Evolutionary conservation across 345 rosid genomes (phyloP).

Genomic region (Salix udensis): DNA sequence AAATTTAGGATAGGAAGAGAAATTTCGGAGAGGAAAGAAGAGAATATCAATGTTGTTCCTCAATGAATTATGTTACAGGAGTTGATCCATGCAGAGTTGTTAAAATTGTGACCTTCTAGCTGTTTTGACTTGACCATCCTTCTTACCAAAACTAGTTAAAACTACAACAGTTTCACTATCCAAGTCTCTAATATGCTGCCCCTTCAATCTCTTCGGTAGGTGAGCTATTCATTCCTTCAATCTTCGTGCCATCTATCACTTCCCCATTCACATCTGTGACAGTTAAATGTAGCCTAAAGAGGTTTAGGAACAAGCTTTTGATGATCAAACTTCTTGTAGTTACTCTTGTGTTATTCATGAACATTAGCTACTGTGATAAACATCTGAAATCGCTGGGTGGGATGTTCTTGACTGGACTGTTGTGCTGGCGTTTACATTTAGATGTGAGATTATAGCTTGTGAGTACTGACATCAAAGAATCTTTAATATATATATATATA

Average conservation of each 20-base stretch:
- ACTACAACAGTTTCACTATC: background rate
- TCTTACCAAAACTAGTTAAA: background rate
- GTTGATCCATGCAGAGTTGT: background rate
- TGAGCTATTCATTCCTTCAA: background rate
- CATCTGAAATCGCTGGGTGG: background rate
- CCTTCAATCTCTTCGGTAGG: background rate
- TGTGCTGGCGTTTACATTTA: background rate
- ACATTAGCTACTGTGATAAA: background rate
- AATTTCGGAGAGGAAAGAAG: background rate
- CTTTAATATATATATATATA: background rate
- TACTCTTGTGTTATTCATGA: background rate
- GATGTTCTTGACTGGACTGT: background rate
- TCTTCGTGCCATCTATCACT: background rate
- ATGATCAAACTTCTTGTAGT: background rate
- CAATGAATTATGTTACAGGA: background rate
- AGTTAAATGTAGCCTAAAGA: background rate
- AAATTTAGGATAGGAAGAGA: background rate
- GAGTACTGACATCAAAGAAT: background rate
- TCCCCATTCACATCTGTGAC: background rate
- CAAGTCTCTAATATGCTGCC: background rate
- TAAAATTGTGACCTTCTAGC: background rate
- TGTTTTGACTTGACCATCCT: background rate
- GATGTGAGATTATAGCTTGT: background rate
- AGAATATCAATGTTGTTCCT: background rate
- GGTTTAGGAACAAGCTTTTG: background rate